Conservation (phyloP, 1,284 basidiomycete species). For the Sphaerobolus stellatus region DNA sequence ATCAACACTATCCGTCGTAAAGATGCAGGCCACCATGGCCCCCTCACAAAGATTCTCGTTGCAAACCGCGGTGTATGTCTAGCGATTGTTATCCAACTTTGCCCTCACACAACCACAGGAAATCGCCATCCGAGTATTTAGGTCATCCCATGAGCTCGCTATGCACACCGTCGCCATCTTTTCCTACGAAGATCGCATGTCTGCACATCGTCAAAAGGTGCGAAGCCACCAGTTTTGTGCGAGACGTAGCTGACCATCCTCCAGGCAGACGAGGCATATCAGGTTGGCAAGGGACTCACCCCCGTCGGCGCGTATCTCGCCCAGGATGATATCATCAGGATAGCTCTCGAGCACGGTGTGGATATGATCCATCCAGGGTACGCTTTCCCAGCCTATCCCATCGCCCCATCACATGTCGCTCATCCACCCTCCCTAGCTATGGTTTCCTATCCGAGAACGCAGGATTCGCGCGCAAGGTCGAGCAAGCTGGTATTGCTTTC, state of each 20-base stretch:
- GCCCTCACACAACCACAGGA: constrained; percentile 54
- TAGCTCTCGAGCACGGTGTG: constrained; percentile 94
- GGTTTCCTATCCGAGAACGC: constrained; percentile 99
- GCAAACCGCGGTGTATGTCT: constrained; percentile 88
- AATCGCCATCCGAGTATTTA: constrained; percentile 99
- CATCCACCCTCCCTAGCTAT: constrained; percentile 55
- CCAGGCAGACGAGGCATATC: constrained; percentile 97
- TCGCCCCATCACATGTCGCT: constrained; percentile 9
- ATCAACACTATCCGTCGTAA: constrained; percentile 91
- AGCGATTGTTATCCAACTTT: constrained; percentile 1
- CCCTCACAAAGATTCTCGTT: constrained; percentile 90
- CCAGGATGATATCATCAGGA: constrained; percentile 95
- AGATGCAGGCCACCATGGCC: constrained; percentile 87
- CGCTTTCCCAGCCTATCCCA: constrained; percentile 26
- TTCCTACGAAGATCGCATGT: constrained; percentile 95
- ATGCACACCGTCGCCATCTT: constrained; percentile 99
- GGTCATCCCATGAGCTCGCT: constrained; percentile 97
- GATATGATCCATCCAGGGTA: constrained; percentile 99
- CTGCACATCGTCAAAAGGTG: constrained; percentile 96
- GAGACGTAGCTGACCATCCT: constrained; percentile 1
- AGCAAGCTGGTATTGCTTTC: constrained; percentile 96
- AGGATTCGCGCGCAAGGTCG: constrained; percentile 92
- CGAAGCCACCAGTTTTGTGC: constrained; percentile 14
- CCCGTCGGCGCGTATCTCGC: constrained; percentile 97
- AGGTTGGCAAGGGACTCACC: constrained; percentile 93